Percentiles rank a stretch among this genome's conserved stretches.
Conservation (phyloP, 371 early-diverging fungal genomes). For the Dinochytrium kinnereticum region DNA sequence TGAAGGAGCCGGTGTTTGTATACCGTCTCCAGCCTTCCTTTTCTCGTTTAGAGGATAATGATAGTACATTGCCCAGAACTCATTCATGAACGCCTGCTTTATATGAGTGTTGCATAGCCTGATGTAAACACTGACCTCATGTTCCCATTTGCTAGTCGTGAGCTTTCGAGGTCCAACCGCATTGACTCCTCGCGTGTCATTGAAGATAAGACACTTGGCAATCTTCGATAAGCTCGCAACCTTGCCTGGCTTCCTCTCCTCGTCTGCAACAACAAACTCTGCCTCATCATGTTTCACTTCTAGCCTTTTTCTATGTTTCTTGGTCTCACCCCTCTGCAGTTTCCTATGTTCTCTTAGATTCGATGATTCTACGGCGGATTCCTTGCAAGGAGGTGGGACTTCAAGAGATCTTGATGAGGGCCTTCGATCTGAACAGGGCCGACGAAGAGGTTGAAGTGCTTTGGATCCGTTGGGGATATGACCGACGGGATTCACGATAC, state of each 20-base stretch:
- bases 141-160: background rate
- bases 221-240: background rate
- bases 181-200: too few species aligned
- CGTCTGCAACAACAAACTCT: background rate
- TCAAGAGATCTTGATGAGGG: too few species aligned
- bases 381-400: too few species aligned
- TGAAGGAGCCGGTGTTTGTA: constrained; percentile 17
- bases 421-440: too few species aligned
- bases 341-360: too few species aligned
- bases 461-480: background rate
- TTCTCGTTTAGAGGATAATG: constrained; percentile 6
- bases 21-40: constrained; percentile 19
- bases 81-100: constrained; percentile 23
- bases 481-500: background rate
- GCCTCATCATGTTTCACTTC: background rate
- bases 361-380: too few species aligned
- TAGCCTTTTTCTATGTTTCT: background rate
- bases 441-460: too few species aligned
- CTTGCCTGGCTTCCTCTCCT: background rate
- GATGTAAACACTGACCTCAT: background rate
- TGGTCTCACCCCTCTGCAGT: background rate
- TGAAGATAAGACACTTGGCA: background rate
- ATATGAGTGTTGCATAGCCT: too few species aligned
- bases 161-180: background rate
- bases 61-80: constrained; percentile 30